phyloP scores from a whole-genome alignment of 2,329 filamentous ascomycete genomes.

The Albophoma yamanashiensis region DNA sequence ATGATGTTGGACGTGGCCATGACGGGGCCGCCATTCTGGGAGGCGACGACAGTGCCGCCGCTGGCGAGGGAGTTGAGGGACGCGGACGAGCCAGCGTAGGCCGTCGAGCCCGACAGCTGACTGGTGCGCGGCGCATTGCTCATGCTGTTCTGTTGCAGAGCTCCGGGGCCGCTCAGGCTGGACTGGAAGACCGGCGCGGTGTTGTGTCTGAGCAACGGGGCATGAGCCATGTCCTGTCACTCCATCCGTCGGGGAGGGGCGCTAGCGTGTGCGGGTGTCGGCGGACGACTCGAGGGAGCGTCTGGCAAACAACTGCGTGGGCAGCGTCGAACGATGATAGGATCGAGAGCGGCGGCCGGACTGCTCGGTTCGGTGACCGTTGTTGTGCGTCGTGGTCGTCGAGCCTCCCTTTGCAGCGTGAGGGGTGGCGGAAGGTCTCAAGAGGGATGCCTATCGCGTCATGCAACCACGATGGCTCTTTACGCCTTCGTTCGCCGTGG shows the following conservation, averaged over 20 bases:
- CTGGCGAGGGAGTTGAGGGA: slow-evolving; percentile 40
- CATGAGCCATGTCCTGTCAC: slow-evolving; percentile 45
- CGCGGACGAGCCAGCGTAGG: slow-evolving; percentile 40
- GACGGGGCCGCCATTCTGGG: slow-evolving; percentile 47
- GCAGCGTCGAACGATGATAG: slow-evolving; percentile 1
- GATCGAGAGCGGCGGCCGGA: background rate
- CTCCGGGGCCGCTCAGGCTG: slow-evolving; percentile 34
- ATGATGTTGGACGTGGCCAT: slow-evolving; percentile 87
- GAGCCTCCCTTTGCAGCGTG: slow-evolving; percentile 4
- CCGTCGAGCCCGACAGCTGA: slow-evolving; percentile 52
- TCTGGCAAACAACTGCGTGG: background rate
- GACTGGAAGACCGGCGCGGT: slow-evolving; percentile 44
- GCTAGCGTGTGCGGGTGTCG: background rate
- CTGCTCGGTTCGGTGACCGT: slow-evolving; percentile 2
- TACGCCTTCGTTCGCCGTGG: background rate
- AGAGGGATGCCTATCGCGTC: slow-evolving; percentile 5
- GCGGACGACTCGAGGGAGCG: background rate
- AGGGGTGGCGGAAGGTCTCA: slow-evolving; percentile 5
- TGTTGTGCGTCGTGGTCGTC: slow-evolving; percentile 1
- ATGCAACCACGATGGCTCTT: slow-evolving; percentile 4
- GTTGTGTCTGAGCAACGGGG: slow-evolving; percentile 47
- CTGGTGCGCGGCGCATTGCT: slow-evolving; percentile 45
- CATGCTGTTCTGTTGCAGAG: slow-evolving; percentile 35
- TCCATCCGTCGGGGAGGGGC: slow-evolving; percentile 26
- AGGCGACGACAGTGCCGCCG: slow-evolving; percentile 27